Base-by-base conservation (phyloP, 23 red algal genomes). In the Agarophyton chilense region DNA sequence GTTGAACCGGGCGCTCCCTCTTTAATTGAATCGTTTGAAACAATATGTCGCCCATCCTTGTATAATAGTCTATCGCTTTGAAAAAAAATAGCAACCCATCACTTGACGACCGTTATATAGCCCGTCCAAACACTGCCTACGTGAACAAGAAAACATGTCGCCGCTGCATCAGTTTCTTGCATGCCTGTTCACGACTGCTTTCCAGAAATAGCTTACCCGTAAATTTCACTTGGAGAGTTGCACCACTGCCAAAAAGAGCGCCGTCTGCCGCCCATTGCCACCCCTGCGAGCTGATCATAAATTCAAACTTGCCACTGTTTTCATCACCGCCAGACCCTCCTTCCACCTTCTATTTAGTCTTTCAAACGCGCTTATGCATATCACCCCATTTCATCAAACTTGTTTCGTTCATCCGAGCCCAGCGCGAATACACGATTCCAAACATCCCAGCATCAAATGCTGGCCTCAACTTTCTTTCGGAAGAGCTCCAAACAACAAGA, bases 401-500 rank as follows among this genome's bases (percentile, higher is more conserved):
- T n/a, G n/a, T n/a, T n/a, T n/a, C n/a, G n/a, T n/a, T n/a, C n/a
- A 47, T 47, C 44, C 44, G 12, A 47, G 6, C 44, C 44, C 7
- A 47, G 44, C 44, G 44, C 44, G 12, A n/a, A n/a, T n/a, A n/a
- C n/a, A n/a, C n/a, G n/a, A n/a, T n/a, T n/a, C n/a, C n/a, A n/a
- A n/a, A n/a, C n/a, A 47, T 47, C 44, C 44, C 12, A 12, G 12
- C 44, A 25, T 17, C 31, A 74, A 46, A 74, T 49, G 40, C 26
- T 74, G 68, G 41, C 41, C 7, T 25, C 68, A 43, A 29, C 68
- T 19, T 74, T 74, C 38, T 74, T 74, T 26, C 68, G 68, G 6
- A 74, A 74, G n/a, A 43, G n/a, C 21, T 74, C 68, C 7, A 28
- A 7, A 61, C 38, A 45, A 43, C 35, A 45, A 13, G 25, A 67